These are phyloP conservation scores for Russula dissimulans DNA, from an alignment of 768 basidiomycete genomes.

Conservation along the genomic window DNA sequence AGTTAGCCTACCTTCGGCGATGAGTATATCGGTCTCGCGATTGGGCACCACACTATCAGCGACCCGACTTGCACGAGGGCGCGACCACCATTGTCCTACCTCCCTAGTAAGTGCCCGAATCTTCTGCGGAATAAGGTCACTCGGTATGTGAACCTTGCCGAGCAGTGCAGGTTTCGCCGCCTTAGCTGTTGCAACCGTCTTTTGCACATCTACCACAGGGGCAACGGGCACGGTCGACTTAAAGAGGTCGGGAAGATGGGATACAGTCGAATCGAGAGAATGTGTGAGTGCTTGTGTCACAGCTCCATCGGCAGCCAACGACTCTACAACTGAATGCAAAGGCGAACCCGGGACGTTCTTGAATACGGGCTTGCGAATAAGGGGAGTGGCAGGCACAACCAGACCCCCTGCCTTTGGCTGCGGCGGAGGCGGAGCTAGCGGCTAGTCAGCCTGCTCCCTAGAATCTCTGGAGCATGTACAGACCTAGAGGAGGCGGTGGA, in stretches of 20 bases:
- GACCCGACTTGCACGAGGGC: constrained; percentile 41
- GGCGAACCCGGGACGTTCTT: constrained; percentile 40
- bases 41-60: constrained; percentile 51
- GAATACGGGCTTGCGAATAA: constrained; percentile 37
- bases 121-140: constrained; percentile 25
- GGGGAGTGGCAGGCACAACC: constrained; percentile 31
- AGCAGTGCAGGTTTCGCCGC: constrained; percentile 3
- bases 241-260: constrained; percentile 44
- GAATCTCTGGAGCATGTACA: not conserved
- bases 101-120: constrained; percentile 25
- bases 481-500: constrained; percentile 24
- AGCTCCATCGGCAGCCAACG: constrained; percentile 47
- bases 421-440: constrained; percentile 25
- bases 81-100: constrained; percentile 44
- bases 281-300: constrained; percentile 35
- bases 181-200: constrained; percentile 22
- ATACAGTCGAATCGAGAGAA: constrained; percentile 40
- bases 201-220: constrained; percentile 21
- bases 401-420: constrained; percentile 30
- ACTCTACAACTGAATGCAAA: constrained; percentile 41
- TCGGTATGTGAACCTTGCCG: not conserved
- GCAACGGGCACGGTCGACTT: constrained; percentile 14
- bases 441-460: constrained; percentile 2
- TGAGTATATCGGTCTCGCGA: constrained; percentile 50
- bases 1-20: constrained; percentile 44